Conservation (phyloP, 768 basidiomycete species). For the Chalciporus sphaerocephalus region DNA sequence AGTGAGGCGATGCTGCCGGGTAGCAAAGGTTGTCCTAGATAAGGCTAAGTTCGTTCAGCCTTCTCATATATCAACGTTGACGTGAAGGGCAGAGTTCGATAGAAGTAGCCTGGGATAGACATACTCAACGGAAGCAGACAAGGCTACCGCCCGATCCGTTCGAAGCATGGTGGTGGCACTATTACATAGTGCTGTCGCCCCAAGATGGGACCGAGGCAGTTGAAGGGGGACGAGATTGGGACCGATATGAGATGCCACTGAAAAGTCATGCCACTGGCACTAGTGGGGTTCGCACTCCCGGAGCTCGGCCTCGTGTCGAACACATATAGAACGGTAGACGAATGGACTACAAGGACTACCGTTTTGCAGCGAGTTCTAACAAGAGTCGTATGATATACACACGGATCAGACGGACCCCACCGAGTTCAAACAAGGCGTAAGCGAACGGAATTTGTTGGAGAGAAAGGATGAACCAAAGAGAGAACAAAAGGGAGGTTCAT, state of each 20-base stretch:
- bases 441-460: too few species aligned
- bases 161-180: too few species aligned
- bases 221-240: background rate
- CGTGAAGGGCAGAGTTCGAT: background rate
- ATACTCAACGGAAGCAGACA: background rate
- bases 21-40: background rate
- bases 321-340: constrained; percentile 1
- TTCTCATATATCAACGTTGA: background rate
- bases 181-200: background rate
- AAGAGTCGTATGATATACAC: constrained; percentile 21
- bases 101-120: too few species aligned
- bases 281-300: constrained; percentile 1
- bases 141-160: background rate
- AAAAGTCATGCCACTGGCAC: background rate
- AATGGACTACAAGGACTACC: constrained; percentile 22
- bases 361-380: constrained; percentile 16
- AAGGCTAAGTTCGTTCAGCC: too few species aligned
- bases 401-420: constrained; percentile 20
- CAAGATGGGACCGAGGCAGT: background rate
- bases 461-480: constrained; percentile 18
- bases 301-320: constrained; percentile 3
- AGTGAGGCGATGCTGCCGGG: constrained; percentile 3
- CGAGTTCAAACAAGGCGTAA: constrained; percentile 1
- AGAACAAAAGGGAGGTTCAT: constrained; percentile 30
- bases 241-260: background rate